A percentile compares a stretch with the other conserved stretches of the same genome.
phyloP scores from a whole-genome alignment of 2,329 filamentous ascomycete genomes.

The Coleophoma crateriformis region DNA sequence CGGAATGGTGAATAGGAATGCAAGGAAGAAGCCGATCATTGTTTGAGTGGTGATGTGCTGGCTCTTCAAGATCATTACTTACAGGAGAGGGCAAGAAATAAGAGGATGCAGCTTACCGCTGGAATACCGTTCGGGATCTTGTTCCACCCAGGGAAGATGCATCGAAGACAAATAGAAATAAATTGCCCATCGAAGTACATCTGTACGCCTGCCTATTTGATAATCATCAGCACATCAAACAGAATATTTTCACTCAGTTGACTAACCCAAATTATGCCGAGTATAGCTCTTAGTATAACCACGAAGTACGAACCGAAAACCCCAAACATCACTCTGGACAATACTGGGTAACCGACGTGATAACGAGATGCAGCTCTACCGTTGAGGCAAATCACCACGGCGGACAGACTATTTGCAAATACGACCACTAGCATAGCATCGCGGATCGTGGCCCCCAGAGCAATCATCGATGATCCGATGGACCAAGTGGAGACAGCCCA shows the following conservation, averaged over 20 bases:
- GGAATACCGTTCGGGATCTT: background rate
- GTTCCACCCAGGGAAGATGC: background rate
- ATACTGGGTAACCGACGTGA: background rate
- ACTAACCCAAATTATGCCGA: background rate
- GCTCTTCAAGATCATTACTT: background rate
- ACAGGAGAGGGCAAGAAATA: background rate
- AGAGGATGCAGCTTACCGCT: background rate
- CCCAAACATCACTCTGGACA: background rate
- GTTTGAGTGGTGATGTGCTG: background rate
- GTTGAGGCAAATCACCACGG: background rate
- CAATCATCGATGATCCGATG: background rate
- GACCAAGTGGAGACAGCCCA: background rate
- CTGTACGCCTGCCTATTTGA: background rate
- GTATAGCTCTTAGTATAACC: background rate
- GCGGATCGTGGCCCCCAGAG: background rate
- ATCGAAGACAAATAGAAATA: background rate
- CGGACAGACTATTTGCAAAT: background rate
- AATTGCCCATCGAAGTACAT: background rate
- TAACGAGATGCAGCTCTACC: background rate
- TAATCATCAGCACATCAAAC: background rate
- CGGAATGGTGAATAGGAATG: background rate
- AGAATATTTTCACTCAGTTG: background rate
- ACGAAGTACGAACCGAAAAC: background rate
- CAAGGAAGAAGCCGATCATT: background rate
- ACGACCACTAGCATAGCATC: background rate